These are phyloP conservation scores for Lactifluus piperatus DNA, from an alignment of 768 basidiomycete genomes.

Conservation along the genomic window DNA sequence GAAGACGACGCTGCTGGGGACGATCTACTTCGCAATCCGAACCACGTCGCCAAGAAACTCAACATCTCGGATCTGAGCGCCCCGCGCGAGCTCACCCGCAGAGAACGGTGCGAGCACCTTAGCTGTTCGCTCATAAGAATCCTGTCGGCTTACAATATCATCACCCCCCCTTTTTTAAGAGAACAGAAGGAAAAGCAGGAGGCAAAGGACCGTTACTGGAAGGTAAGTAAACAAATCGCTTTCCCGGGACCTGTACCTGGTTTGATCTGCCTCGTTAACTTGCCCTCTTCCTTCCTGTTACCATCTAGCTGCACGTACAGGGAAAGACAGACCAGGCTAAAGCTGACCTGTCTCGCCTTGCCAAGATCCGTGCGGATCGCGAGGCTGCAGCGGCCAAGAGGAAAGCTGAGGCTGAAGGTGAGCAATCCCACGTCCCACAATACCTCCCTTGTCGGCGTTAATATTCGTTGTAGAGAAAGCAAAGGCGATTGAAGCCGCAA, in stretches of 20 bases:
- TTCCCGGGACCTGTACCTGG: neutral
- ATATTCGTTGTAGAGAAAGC: too few species aligned
- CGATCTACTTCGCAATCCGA: conserved; percentile 68
- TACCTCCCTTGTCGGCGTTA: too few species aligned
- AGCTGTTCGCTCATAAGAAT: neutral
- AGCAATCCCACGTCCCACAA: neutral
- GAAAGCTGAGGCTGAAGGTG: conserved; percentile 79
- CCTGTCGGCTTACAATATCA: neutral
- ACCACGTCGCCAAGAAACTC: conserved; percentile 63
- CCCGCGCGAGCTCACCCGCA: conserved; percentile 51
- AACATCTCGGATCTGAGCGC: conserved; percentile 66
- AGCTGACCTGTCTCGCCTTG: conserved; percentile 76
- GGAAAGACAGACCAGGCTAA: conserved; percentile 92
- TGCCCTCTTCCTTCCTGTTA: conserved; percentile 23
- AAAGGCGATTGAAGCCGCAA: too few species aligned
- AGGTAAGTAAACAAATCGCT: conserved; percentile 49
- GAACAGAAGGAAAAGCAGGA: conserved; percentile 91
- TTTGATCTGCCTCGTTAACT: neutral
- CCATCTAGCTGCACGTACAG: conserved; percentile 59
- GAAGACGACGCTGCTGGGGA: conserved; percentile 58
- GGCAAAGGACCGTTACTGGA: conserved; percentile 81
- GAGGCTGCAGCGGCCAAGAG: conserved; percentile 83
- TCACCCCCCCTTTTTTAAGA: conserved; percentile 31
- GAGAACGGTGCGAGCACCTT: conserved; percentile 49
- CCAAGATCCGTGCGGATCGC: conserved; percentile 79